Evolutionary conservation across 176 grass and related monocot genomes (phyloP), one percentile per base, ranked within the genome.

Genomic region (Oryza coarctata): DNA sequence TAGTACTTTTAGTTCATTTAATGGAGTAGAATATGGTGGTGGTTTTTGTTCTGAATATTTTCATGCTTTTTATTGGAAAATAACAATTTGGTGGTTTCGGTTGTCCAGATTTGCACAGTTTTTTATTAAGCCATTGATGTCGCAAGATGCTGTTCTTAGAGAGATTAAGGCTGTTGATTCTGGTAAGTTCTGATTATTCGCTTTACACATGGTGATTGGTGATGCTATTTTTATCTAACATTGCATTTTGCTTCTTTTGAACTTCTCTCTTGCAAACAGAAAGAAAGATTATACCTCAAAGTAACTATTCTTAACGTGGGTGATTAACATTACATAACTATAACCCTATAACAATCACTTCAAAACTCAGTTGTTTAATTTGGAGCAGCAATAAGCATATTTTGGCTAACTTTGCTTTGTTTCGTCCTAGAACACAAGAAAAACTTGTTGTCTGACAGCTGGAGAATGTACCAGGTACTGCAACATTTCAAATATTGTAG

Each of bases 131-230:
- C 96, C 96, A 14, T 78, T 98, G 69, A 95, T 98, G 92, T 98
- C 96, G 23, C 45, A 86, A 74, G 96, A 93, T 85, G 96, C 95
- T 91, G 92, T 94, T 84, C 80, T 89, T 79, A 93, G 96, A 87
- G 96, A 98, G 86, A 95, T 98, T 84, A 98, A 95, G 85, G 92
- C 96, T 77, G 93, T 98, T 52, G 93, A 98, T 76, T 98, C 96
- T 88, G 96, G 96, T 95, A 23, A 58, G 52, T 58, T 58, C 52
- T 23, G 83, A 85, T 52, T 22, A 69, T 57, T 80, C 80, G 20
- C 60, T 80, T 70, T 86, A 25, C 68, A 20, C 6, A 58, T n/a
- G 60, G 26, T 77, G 67, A 12, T 74, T n/a, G 60, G 26, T 77
- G 67, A 12, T 74, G 47, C 27, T 88, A 78, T 83, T 88, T 83